A percentile compares a stretch with the other conserved stretches of the same genome.
Evolutionary conservation across 208 protist genomes (phyloP).

Genomic region (Crithidia sp.): DNA sequence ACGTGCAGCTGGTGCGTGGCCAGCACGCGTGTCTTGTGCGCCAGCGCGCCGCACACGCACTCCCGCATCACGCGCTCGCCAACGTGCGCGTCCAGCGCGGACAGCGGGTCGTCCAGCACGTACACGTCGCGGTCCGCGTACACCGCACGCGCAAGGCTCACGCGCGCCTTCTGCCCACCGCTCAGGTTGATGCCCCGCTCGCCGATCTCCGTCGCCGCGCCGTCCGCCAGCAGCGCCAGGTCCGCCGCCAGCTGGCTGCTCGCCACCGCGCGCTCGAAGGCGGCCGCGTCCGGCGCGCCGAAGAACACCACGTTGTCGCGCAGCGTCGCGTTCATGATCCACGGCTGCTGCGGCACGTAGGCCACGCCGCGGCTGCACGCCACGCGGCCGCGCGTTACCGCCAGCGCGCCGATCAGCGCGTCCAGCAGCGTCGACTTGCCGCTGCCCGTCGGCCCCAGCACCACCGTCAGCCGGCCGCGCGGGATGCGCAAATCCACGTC

Average conservation of each 20-base stretch:
- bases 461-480: conserved; percentile 48
- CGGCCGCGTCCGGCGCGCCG: conserved; percentile 41
- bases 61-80: conserved; percentile 56
- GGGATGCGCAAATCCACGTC: conserved; percentile 48
- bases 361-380: conserved; percentile 43
- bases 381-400: conserved; percentile 44
- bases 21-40: conserved; percentile 83
- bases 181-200: conserved; percentile 54
- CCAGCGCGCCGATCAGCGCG: conserved; percentile 42
- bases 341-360: conserved; percentile 91
- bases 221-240: conserved; percentile 75
- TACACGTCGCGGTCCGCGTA: conserved; percentile 82
- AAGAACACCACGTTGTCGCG: conserved; percentile 93
- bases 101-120: conserved; percentile 78
- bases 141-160: conserved; percentile 76
- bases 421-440: conserved; percentile 61
- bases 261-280: conserved; percentile 53
- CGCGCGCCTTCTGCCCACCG: conserved; percentile 31
- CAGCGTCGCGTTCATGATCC: conserved; percentile 90
- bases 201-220: conserved; percentile 85
- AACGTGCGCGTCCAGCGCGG: conserved; percentile 81
- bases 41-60: conserved; percentile 58
- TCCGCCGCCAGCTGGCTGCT: conserved; percentile 81
- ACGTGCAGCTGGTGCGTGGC: conserved; percentile 94
- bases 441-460: conserved; percentile 51